A percentile compares a stretch with the other conserved stretches of the same genome.
Evolutionary conservation across 441 rosid species (phyloP).

Genomic region (Erysimum pusillum): DNA sequence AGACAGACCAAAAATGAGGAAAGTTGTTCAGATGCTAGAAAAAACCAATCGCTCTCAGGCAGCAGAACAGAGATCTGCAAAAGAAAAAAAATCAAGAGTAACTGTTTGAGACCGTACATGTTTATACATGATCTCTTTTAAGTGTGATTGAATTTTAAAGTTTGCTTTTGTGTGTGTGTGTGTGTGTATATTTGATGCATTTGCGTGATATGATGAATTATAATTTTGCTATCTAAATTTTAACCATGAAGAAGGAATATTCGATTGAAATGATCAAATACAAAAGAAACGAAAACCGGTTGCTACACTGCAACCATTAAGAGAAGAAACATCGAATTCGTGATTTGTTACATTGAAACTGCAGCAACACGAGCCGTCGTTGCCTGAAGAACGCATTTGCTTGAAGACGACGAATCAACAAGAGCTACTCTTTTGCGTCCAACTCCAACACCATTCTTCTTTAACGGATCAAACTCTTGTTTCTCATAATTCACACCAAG

Average conservation of each 20-base stretch:
- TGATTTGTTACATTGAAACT: constrained; percentile 47
- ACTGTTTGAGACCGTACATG: neutral
- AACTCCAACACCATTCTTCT: constrained; percentile 48
- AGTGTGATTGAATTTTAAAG: neutral
- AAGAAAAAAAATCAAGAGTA: neutral
- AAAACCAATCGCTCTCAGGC: neutral
- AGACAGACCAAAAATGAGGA: neutral
- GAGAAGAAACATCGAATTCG: constrained; percentile 12
- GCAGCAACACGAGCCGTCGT: constrained; percentile 53
- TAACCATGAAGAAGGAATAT: constrained; percentile 8
- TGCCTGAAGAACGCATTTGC: constrained; percentile 45
- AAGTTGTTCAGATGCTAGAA: neutral
- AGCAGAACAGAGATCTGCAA: neutral
- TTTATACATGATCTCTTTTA: neutral
- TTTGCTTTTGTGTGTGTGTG: neutral
- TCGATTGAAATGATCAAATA: constrained; percentile 17
- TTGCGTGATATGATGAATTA: neutral
- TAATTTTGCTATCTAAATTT: neutral
- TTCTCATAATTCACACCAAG: constrained; percentile 48
- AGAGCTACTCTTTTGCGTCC: constrained; percentile 57
- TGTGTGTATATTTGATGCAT: neutral
- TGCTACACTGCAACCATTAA: constrained; percentile 23
- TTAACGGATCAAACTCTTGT: constrained; percentile 50
- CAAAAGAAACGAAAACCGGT: constrained; percentile 29
- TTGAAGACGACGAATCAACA: constrained; percentile 39